Base-by-base conservation (phyloP, 1,284 basidiomycete species). In the Ganoderma lingzhi region DNA sequence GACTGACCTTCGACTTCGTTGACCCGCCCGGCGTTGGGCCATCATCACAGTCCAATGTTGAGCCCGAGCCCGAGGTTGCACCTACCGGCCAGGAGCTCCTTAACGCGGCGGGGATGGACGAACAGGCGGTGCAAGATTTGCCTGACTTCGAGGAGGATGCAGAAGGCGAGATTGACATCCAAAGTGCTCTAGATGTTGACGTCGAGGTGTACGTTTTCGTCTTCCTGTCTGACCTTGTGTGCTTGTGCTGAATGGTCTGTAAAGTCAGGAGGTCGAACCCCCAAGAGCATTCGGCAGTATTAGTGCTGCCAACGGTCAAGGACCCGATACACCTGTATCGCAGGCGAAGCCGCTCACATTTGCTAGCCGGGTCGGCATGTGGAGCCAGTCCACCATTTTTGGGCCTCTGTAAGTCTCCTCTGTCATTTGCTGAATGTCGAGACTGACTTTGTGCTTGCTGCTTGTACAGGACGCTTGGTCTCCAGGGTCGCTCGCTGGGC, bases 141-240 rank as follows among this genome's bases (percentile, higher is more conserved):
- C 81, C 85, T 10, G 88, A 89, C 73, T 91, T 87, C 71, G 88
- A 90, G 68, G 89, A 91, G 8, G 84, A 82, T 56, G 70, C 72
- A 15, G 59, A 23, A n/a, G 48, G 48, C 23, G 65, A 73, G 41
- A 76, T 70, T 14, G 76, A 70, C 58, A 70, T 51, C n/a, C 59
- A 37, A 15, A 42, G 39, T 23, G 59, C 59, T 19, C 39, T n/a
- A 1, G 59, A 61, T 3, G 39, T 15, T 6, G 37, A 61, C 15
- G 10, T 41, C 23, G 23, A 41, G 17, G 23, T 42, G 59, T 61
- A 28, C 15, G 59, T 42, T n/a, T 28, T n/a, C 17, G 19, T 39
- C 37, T 28, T n/a, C 17, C 9, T 39, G 35, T 23, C 10, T n/a
- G 32, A 32, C 19, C 19, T 59, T 39, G 32, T 12, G 56, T 3